Evolutionary conservation across 2,329 filamentous ascomycete genomes (phyloP).

Genomic region (Cytospora piceicola): DNA sequence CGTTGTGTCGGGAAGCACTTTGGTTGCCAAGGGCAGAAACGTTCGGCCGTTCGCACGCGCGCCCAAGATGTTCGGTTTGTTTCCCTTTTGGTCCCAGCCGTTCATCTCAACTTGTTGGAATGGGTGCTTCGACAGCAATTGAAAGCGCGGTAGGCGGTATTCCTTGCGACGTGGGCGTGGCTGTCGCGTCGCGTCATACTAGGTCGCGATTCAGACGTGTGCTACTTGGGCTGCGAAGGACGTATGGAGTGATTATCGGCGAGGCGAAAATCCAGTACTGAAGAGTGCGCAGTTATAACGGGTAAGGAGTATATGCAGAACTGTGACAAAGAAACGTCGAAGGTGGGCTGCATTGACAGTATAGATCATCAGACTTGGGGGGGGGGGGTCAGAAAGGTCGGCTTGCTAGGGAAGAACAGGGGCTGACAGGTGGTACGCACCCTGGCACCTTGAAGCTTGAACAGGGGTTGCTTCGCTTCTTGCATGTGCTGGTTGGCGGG

Average conservation of each 20-base stretch:
- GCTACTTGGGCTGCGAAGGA: constrained; percentile 4
- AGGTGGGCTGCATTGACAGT: not conserved
- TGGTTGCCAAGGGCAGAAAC: constrained; percentile 42
- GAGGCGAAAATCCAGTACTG: not conserved
- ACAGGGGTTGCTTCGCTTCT: not conserved
- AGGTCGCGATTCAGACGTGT: constrained; percentile 17
- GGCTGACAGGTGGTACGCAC: not conserved
- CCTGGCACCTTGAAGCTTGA: not conserved
- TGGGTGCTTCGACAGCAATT: constrained; percentile 20
- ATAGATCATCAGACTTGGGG: not conserved
- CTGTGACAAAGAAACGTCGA: not conserved
- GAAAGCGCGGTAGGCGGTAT: constrained; percentile 21
- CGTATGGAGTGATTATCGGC: not conserved
- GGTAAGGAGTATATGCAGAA: not conserved
- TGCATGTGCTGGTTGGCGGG: not conserved
- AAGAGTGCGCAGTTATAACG: not conserved
- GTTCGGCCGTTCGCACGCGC: constrained; percentile 35
- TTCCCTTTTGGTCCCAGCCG: constrained; percentile 34
- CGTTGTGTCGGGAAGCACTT: constrained; percentile 14
- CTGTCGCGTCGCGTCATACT: constrained; percentile 30
- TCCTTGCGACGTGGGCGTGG: constrained; percentile 20
- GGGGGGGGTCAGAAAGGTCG: no score
- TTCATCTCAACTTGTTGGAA: constrained; percentile 32
- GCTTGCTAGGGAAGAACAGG: no score
- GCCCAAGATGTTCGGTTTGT: constrained; percentile 28